Base-by-base conservation (phyloP, 2,329 filamentous ascomycete genomes). In the Macrophomina phaseolina region DNA sequence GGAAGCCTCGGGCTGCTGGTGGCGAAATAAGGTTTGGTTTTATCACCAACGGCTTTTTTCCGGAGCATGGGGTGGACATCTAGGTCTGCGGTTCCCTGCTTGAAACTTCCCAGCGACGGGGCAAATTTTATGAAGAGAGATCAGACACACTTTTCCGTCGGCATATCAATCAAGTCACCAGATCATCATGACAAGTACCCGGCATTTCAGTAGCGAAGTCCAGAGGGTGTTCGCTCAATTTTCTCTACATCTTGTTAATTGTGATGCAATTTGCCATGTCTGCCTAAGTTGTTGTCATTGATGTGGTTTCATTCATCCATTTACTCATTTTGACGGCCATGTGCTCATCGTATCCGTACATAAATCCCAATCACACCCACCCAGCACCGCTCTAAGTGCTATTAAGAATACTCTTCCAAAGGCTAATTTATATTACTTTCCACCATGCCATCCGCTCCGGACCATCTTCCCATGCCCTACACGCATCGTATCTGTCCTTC, bases 1-100 rank as follows among this genome's bases (percentile, higher is more conserved):
- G 32, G 63, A 48, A 12, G 23, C 12, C 36, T 52, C 18, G 55
- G 63, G 64, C 46, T 42, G 64, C 53, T 60, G 64, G 16, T 66
- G 64, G 55, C 23, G 32, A 53, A 7, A 18, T 23, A 8, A 28
- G 12, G 16, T 40, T 46, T 45, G 28, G 34, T 12, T 14, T 36
- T 36, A 38, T 36, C 55, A 66, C 36, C 48, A 45, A 49, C 28
- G 45, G 64, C 55, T 53, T 34, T 18, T 14, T 28, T 34, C 34
- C 16, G 42, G 40, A 18, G 23, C 14, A 23, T 23, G 12, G 9
- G 53, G 42, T 36, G 56, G 30, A 48, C 56, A 36, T 48, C 28
- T 48, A 42, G 56, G 42, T n/a, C 28, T 3, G 45, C 18, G 42
- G n/a, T 3, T 28, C 9, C 5, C 30, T 49, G 32, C 23, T n/a